These are phyloP conservation scores for Phaeosphaeria sp. DNA, from an alignment of 2,329 filamentous ascomycete genomes.

Conservation along the genomic window DNA sequence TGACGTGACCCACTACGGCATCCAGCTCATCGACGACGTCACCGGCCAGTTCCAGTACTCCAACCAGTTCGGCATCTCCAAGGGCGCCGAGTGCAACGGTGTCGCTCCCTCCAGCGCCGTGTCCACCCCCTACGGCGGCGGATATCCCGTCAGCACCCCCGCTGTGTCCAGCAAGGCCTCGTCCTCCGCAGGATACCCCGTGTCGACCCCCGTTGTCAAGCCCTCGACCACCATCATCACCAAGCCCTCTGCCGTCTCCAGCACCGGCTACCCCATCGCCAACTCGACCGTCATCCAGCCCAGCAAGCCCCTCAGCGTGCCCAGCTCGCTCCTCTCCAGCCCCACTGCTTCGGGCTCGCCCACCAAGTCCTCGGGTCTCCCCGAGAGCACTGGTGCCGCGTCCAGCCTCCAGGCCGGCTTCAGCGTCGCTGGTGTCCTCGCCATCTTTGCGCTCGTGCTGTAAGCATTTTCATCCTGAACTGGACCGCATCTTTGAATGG, in stretches of 20 bases:
- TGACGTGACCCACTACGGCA: constrained; percentile 63
- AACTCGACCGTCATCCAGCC: constrained; percentile 41
- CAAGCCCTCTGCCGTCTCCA: constrained; percentile 18
- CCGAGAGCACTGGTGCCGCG: constrained; percentile 44
- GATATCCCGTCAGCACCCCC: constrained; percentile 25
- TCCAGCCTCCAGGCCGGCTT: constrained; percentile 41
- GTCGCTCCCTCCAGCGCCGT: constrained; percentile 26
- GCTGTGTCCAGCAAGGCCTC: constrained; percentile 11
- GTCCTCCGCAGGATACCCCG: constrained; percentile 20
- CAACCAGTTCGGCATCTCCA: constrained; percentile 67
- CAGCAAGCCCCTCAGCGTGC: constrained; percentile 43
- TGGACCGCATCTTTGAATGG: not conserved
- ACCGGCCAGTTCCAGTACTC: constrained; percentile 66
- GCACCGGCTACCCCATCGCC: constrained; percentile 29
- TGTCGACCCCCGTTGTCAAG: constrained; percentile 9
- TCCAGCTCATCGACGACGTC: constrained; percentile 66
- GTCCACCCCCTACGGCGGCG: constrained; percentile 9
- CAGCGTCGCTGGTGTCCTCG: constrained; percentile 50
- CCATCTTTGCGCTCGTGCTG: constrained; percentile 51
- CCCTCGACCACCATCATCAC: constrained; percentile 20
- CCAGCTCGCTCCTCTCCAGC: constrained; percentile 31
- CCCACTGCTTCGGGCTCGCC: constrained; percentile 37
- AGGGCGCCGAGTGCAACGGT: constrained; percentile 39
- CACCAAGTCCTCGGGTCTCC: constrained; percentile 27
- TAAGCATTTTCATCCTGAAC: constrained; percentile 26